phyloP scores from a whole-genome alignment of 306 rosid species.

The Acacia melanoxylon region DNA sequence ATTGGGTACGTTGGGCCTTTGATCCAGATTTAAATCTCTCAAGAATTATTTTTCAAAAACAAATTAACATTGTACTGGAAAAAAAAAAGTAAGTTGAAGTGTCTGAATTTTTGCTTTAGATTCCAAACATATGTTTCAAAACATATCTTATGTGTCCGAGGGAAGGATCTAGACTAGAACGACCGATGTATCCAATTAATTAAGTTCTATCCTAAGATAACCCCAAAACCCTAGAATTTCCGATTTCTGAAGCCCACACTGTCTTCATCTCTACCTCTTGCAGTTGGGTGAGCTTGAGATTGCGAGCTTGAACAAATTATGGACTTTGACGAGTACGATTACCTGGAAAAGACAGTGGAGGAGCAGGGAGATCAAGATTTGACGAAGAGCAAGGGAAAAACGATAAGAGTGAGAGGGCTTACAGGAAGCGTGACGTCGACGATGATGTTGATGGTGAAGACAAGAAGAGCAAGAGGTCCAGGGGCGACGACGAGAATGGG shows the following conservation, averaged over 20 bases:
- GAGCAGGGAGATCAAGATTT: constrained; percentile 62
- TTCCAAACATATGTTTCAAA: not conserved
- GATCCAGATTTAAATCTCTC: not conserved
- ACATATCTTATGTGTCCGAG: not conserved
- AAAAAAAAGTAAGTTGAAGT: too few species aligned
- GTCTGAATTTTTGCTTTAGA: not conserved
- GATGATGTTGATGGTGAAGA: constrained; percentile 50
- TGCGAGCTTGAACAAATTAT: constrained; percentile 28
- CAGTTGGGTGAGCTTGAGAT: not conserved
- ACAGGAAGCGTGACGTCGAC: constrained; percentile 77
- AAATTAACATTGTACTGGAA: too few species aligned
- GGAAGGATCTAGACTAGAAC: not conserved
- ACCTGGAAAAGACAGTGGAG: constrained; percentile 94
- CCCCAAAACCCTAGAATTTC: constrained; percentile 50
- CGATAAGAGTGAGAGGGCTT: constrained; percentile 60
- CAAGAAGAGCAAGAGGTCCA: constrained; percentile 56
- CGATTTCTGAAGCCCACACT: constrained; percentile 3
- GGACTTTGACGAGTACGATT: constrained; percentile 98
- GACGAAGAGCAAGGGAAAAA: constrained; percentile 49
- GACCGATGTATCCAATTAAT: not conserved
- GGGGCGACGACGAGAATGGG: constrained; percentile 69
- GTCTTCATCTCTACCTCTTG: not conserved
- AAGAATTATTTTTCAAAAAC: not conserved
- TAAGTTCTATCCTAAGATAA: constrained; percentile 1
- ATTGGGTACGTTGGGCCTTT: too few species aligned